Base-by-base conservation (phyloP, 805 yeast species). In the Barnettozyma sp. region DNA sequence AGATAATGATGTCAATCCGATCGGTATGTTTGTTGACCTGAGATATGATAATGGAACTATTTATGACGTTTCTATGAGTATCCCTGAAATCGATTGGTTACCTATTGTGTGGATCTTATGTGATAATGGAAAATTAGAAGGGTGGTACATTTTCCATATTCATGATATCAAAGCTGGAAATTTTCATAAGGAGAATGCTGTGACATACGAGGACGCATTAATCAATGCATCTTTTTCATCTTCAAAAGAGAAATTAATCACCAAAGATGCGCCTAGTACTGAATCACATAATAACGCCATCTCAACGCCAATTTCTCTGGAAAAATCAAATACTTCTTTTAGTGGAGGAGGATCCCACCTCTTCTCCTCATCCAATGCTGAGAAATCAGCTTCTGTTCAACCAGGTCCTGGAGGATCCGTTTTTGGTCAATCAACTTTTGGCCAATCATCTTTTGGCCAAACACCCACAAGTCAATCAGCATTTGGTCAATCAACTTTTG, bases 21-120 rank as follows among this genome's bases (percentile, higher is more conserved):
- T 82, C 16, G 95, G 95, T 5, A 44, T 82, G 9, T 75, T 74
- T 1, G 32, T 84, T 6, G 94, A 85, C 52, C 47, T 77, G 11
- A 60, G 68, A 9, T 60, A 73, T 3, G 54, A 56, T 0, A 65
- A 62, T 2, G 47, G 48, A 2, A 71, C 78, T 2, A 36, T 52
- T 2, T 68, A 71, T 11, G 86, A 90, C 0, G 34, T 37, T 9
- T 71, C 76, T 41, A 56, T 63, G 6, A 76, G 76, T 9, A 64
- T 80, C 3, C 84, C 80, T 2, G 63, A 63, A 26, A 73, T 74
- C 8, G 63, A 53, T 1, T 76, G 84, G 26, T 61, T 83, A 39
- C 95, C 95, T 0, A 62, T 82, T 20, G 39, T 83, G 12, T 73
- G 79, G 62, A 60, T 73, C 7, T 55, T 84, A 39, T 78, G 78